Base-by-base conservation (phyloP, 1,284 basidiomycete genomes). In the Apiotrichum domesticum region DNA sequence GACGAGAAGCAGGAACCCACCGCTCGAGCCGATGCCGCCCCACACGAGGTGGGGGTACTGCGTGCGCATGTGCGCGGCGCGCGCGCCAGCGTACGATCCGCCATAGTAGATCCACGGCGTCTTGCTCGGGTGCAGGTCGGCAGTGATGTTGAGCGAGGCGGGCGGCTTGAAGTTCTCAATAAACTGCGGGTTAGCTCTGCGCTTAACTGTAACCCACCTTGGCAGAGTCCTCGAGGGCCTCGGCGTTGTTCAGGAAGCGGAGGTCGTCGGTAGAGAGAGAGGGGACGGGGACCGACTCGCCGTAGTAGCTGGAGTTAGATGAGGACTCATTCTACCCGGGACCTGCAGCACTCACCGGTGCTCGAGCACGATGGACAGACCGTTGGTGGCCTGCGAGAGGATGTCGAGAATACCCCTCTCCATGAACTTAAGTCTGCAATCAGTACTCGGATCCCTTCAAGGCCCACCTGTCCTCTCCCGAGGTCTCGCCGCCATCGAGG, bases 31-130 rank as follows among this genome's bases (percentile, higher is more conserved):
- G 62, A 98, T 95, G 0, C 90, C 87, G 15, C 93, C 95, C 74
- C 83, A 94, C 4, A 94, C 88, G 10, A 94, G 80, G 33, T 95
- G 84, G 0, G 93, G 93, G 68, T 71, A 74, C 54, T 72, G 59
- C 35, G 90, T 78, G 51, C 84, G 85, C 87, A 97, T 92, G 68
- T 97, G 91, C 0, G 95, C 95, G 0, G 92, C 87, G 14, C 94
- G 85, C 4, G 91, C 94, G 51, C 95, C 95, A 6, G 94, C 92
- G 69, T 98, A 75, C 14, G 68, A 74, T 2, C 79, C 90, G 34
- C 95, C 94, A 67, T 96, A 96, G 75, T 95, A 95, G 62, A 98
- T 90, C 88, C 93, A 95, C 1, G 90, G 88, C 0, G 87, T 86
- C 15, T 67, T 62, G 15, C 61, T 62, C 7, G 70, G 69, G 35